Base-by-base conservation (phyloP, 805 yeast species). In the Babjeviella inositovora region DNA sequence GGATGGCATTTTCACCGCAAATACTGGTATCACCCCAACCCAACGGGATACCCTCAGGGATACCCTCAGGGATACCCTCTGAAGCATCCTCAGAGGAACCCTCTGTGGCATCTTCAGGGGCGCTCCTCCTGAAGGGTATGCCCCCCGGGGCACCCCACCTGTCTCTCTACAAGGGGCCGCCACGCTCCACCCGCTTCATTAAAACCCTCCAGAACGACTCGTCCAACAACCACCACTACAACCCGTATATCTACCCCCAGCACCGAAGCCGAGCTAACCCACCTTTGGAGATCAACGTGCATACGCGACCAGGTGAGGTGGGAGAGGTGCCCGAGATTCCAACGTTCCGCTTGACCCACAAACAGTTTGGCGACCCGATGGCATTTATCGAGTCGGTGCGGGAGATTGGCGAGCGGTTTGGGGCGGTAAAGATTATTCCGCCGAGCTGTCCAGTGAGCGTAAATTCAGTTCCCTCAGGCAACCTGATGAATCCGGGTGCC, bases 381-480 rank as follows among this genome's bases (percentile, higher is more conserved):
- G 43, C 42, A n/a, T 75, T 70, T 32, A 50, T 80, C 10, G 73
- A 76, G 12, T 53, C 63, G 8, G 43, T 68, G 2, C 42, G 47
- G 8, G 52, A 57, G 0, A 35, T 57, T 7, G 93, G 90, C 3
- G 45, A 41, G 15, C 41, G 48, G 14, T 68, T 59, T 41, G 95
- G 95, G 1, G 84, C 90, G 37, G 46, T 82, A 20, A 85, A 84
- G 38, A 41, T 85, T 3, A 52, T 63, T 5, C 73, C 92, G 4
- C 85, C n/a, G n/a, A n/a, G n/a, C n/a, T n/a, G n/a, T n/a, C n/a
- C n/a, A n/a, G n/a, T n/a, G n/a, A n/a, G n/a, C n/a, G n/a, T n/a
- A n/a, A n/a, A n/a, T n/a, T n/a, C n/a, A n/a, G n/a, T n/a, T n/a
- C n/a, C n/a, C n/a, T n/a, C n/a, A n/a, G n/a, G n/a, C n/a, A n/a